Conservation (phyloP, 2,329 filamentous ascomycete genomes). For the Simplicillium aogashimaense region DNA sequence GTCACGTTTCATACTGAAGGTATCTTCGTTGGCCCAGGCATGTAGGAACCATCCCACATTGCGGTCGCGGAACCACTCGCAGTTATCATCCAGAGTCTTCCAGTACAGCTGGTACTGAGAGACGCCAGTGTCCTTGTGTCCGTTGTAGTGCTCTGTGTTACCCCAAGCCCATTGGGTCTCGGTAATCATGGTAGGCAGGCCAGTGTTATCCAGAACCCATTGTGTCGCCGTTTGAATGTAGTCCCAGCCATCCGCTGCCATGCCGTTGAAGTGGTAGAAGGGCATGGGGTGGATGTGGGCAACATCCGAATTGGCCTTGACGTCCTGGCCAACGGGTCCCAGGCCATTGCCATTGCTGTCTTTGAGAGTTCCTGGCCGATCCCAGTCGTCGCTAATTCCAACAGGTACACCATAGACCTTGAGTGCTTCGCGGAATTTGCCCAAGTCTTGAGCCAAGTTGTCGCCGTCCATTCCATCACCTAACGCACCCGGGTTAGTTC, state of each 20-base stretch:
- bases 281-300: conserved; percentile 13
- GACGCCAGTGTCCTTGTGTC: conserved; percentile 8
- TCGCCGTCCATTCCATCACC: conserved; percentile 11
- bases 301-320: conserved; percentile 10
- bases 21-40: conserved; percentile 10
- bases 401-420: conserved; percentile 8
- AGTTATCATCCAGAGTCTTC: conserved; percentile 11
- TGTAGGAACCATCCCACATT: conserved; percentile 12
- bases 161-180: conserved; percentile 13
- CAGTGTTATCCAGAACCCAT: conserved; percentile 8
- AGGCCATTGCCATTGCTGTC: conserved; percentile 5
- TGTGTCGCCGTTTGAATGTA: conserved; percentile 10
- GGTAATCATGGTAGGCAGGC: conserved; percentile 9
- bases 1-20: conserved; percentile 9
- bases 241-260: conserved; percentile 7
- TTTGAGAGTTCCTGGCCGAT: conserved; percentile 10
- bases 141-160: conserved; percentile 8
- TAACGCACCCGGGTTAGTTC: too few relatives aligned
- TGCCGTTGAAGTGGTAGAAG: conserved; percentile 10
- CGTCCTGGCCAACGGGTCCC: conserved; percentile 7
- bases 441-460: conserved; percentile 10
- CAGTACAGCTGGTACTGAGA: conserved; percentile 10
- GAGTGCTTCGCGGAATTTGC: conserved; percentile 8
- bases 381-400: conserved; percentile 13
- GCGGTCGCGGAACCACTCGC: conserved; percentile 9